Evolutionary conservation across 139 green algal species (phyloP).

Genomic region (Coccomyxa sp.): DNA sequence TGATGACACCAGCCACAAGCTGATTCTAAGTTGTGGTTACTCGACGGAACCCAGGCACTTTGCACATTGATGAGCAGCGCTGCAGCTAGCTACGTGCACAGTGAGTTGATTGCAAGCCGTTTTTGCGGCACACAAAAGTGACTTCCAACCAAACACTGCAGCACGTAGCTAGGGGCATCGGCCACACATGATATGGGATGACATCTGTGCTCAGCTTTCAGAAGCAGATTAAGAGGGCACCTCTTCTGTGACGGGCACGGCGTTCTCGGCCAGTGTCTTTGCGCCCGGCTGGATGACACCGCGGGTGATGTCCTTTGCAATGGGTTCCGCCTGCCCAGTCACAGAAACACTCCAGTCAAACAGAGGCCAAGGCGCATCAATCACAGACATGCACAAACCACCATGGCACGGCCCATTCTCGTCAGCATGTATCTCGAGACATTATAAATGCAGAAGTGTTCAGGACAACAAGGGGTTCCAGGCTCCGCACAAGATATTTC

Average conservation of each 20-base stretch:
- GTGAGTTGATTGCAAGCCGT: too few relatives aligned
- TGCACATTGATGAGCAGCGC: too few relatives aligned
- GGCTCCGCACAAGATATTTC: too few relatives aligned
- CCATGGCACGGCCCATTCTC: too few relatives aligned
- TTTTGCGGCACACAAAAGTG: too few relatives aligned
- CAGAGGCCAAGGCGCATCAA: not conserved
- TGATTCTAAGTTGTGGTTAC: too few relatives aligned
- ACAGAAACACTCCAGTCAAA: not conserved
- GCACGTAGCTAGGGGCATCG: not conserved
- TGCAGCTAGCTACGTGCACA: too few relatives aligned
- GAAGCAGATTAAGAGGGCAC: conserved; percentile 1
- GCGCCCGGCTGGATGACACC: not conserved
- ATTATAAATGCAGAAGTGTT: too few relatives aligned
- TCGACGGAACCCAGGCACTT: too few relatives aligned
- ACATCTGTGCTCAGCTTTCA: not conserved
- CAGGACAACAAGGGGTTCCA: too few relatives aligned
- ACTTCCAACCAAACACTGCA: too few relatives aligned
- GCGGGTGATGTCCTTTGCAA: not conserved
- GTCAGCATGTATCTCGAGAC: too few relatives aligned
- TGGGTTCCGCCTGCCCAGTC: not conserved
- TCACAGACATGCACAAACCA: not conserved
- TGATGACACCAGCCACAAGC: not conserved
- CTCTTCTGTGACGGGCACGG: conserved; percentile 6
- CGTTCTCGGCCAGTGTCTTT: not conserved
- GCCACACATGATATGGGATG: not conserved